Percentiles rank a stretch among this genome's conserved stretches.
These are phyloP conservation scores for Luzula sylvatica DNA, from an alignment of 176 grass and related monocot genomes.

Conservation along the genomic window DNA sequence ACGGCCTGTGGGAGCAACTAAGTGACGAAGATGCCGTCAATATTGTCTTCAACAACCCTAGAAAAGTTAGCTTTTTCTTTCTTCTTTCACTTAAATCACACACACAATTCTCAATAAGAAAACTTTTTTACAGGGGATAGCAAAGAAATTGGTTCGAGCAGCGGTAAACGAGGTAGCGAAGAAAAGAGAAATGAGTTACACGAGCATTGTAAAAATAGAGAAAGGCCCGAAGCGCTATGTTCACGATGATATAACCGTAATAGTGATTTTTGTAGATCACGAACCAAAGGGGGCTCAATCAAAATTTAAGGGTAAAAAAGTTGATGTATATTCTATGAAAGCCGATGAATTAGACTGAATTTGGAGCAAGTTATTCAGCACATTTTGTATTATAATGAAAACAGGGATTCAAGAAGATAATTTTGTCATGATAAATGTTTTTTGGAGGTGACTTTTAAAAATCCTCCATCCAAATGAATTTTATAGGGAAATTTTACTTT, in stretches of 20 bases:
- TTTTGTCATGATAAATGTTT: no score
- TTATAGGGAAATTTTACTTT: no score
- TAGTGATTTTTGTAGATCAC: constrained; percentile 17
- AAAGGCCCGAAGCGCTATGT: constrained; percentile 12
- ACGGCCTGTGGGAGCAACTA: constrained; percentile 21
- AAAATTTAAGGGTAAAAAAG: constrained; percentile 6
- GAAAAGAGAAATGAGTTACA: constrained; percentile 17
- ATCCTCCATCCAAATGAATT: no score
- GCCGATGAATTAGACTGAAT: constrained; percentile 15
- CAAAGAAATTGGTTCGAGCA: constrained; percentile 16
- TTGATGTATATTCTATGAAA: constrained; percentile 15
- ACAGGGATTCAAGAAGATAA: no score
- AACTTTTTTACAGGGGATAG: constrained; percentile 19
- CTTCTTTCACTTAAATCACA: no score
- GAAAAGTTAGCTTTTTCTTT: constrained; percentile 16
- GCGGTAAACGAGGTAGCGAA: constrained; percentile 10
- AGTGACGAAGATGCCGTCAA: constrained; percentile 15
- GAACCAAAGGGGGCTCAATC: constrained; percentile 3
- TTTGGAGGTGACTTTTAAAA: no score
- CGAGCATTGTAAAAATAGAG: constrained; percentile 12
- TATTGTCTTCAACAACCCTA: constrained; percentile 14
- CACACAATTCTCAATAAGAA: background rate
- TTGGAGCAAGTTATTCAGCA: no score
- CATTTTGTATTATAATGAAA: no score
- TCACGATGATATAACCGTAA: constrained; percentile 19